Percentiles rank a stretch among this genome's conserved stretches.
Conservation (phyloP, 345 rosid species). For the Eucalyptus leucophloia region DNA sequence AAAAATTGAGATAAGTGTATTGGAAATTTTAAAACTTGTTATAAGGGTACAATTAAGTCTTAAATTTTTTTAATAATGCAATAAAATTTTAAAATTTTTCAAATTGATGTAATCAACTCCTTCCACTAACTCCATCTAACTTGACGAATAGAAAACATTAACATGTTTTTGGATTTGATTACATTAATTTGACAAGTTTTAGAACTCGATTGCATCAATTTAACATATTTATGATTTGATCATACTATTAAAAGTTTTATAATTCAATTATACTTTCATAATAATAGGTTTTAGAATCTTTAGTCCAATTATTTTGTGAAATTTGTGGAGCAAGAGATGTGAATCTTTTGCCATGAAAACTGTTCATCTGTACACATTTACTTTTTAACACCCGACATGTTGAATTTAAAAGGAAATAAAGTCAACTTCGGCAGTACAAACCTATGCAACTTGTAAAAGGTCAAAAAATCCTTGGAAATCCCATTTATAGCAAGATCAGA, state of each 20-base stretch:
- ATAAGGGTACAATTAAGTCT: no score
- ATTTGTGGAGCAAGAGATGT: neutral
- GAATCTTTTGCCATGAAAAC: neutral
- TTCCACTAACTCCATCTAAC: neutral
- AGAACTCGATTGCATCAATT: no score
- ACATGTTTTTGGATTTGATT: no score
- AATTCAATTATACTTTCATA: no score
- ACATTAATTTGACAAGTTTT: no score
- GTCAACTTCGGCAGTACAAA: neutral
- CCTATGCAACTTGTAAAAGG: neutral
- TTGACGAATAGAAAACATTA: no score
- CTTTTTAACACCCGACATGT: neutral
- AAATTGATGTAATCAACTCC: neutral
- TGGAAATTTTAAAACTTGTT: no score
- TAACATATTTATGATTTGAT: no score
- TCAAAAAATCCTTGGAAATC: neutral
- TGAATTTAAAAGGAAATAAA: neutral
- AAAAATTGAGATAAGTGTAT: neutral
- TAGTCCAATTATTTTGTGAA: neutral
- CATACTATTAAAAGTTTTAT: no score
- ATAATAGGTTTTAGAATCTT: no score
- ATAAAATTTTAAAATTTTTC: no score
- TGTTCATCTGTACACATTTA: neutral
- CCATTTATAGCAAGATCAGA: neutral
- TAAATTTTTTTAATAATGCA: neutral